A percentile compares a stretch with the other conserved stretches of the same genome.
These are phyloP conservation scores for Backusella luteola DNA, from an alignment of 192 early-diverging fungal species.

Conservation along the genomic window DNA sequence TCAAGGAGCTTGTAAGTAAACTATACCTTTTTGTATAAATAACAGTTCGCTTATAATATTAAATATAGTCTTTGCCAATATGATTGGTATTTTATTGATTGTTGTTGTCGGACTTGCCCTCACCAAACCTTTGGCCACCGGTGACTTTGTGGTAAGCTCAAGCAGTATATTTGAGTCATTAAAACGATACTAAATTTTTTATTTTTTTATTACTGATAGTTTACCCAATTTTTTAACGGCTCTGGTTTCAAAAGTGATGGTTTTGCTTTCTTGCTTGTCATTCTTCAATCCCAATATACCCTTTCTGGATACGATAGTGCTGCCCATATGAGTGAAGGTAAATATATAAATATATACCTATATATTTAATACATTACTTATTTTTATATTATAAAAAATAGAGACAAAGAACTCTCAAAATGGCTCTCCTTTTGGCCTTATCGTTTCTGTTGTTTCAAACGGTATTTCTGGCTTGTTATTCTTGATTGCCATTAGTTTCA, in stretches of 20 bases:
- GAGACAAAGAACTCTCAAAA: conserved; percentile 52
- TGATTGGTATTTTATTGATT: conserved; percentile 36
- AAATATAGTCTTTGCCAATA: conserved; percentile 29
- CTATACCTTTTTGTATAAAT: neutral
- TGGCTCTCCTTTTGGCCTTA: conserved; percentile 48
- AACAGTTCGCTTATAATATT: neutral
- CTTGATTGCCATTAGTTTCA: conserved; percentile 46
- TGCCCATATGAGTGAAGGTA: conserved; percentile 38
- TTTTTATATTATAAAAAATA: neutral
- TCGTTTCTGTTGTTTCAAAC: conserved; percentile 39
- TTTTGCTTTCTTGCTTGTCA: conserved; percentile 50
- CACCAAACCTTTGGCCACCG: conserved; percentile 21
- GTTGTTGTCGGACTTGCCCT: conserved; percentile 29
- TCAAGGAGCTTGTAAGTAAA: conserved; percentile 43
- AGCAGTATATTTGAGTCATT: neutral
- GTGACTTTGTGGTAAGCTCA: conserved; percentile 19
- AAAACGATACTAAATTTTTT: neutral
- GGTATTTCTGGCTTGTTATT: conserved; percentile 44
- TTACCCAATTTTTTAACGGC: conserved; percentile 38
- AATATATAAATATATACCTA: neutral
- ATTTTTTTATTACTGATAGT: neutral
- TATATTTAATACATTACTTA: neutral
- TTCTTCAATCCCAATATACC: conserved; percentile 55
- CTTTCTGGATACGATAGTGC: conserved; percentile 52
- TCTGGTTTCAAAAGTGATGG: conserved; percentile 47